Evolutionary conservation across 2,329 filamentous ascomycete species (phyloP).

Genomic region (Myriangium duriaei): DNA sequence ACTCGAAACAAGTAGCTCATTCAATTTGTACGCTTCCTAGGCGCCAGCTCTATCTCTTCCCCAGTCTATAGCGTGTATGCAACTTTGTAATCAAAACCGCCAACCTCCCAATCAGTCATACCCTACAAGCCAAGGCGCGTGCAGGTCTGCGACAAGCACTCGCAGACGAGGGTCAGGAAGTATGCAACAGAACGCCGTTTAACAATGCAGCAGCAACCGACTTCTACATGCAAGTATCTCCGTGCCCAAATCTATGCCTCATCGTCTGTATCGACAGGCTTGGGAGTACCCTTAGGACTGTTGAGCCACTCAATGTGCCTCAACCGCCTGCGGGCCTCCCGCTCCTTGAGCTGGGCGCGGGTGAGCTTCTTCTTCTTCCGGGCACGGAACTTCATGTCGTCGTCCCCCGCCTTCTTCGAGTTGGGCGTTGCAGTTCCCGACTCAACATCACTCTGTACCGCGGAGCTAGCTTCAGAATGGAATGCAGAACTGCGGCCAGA

Average conservation of each 20-base stretch:
- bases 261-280: conserved; percentile 65
- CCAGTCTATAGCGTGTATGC: no score
- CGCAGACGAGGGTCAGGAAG: no score
- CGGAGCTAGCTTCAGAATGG: conserved; percentile 20
- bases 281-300: conserved; percentile 56
- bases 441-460: conserved; percentile 50
- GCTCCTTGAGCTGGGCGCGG: conserved; percentile 88
- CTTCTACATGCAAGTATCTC: no score
- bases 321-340: conserved; percentile 72
- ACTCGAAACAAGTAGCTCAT: no score
- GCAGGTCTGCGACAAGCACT: no score
- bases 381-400: conserved; percentile 75
- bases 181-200: no score
- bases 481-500: conserved; percentile 14
- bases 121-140: no score
- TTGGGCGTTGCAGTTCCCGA: conserved; percentile 40
- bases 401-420: conserved; percentile 20
- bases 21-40: no score
- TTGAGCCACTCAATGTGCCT: conserved; percentile 72
- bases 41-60: no score
- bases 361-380: conserved; percentile 99
- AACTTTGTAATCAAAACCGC: no score
- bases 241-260: conserved; percentile 39
- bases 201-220: no score
- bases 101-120: no score